These are phyloP conservation scores for Cyathus striatus DNA, from an alignment of 768 basidiomycete species.

Conservation along the genomic window DNA sequence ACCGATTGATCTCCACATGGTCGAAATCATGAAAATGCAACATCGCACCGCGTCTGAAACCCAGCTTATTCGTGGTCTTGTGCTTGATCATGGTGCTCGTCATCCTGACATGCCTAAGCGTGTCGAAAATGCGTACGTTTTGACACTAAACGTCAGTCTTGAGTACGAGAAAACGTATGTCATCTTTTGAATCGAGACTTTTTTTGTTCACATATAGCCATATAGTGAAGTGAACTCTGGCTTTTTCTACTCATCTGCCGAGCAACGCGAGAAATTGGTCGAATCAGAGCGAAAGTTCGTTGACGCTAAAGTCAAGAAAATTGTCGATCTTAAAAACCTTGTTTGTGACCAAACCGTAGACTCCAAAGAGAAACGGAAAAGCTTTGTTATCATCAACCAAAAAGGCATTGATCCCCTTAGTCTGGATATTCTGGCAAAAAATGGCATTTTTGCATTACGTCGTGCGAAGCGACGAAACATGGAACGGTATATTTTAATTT, in stretches of 20 bases:
- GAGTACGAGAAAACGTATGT: slow-evolving; percentile 99
- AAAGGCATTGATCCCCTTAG: slow-evolving; percentile 98
- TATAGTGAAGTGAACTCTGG: slow-evolving; percentile 97
- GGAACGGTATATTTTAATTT: slow-evolving; percentile 77
- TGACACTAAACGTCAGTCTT: slow-evolving; percentile 94
- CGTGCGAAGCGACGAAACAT: slow-evolving; percentile 98
- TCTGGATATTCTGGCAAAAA: slow-evolving; percentile 93
- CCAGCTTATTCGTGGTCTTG: slow-evolving; percentile 89
- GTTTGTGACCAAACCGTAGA: slow-evolving; percentile 94
- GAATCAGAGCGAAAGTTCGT: slow-evolving; percentile 94
- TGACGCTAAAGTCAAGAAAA: slow-evolving; percentile 92
- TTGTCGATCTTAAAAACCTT: slow-evolving; percentile 92
- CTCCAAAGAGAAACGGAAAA: slow-evolving; percentile 74
- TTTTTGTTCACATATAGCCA: slow-evolving; percentile 11
- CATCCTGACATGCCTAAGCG: slow-evolving; percentile 99
- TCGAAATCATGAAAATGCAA: slow-evolving; percentile 99
- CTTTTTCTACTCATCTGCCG: slow-evolving; percentile 98
- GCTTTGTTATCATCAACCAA: slow-evolving; percentile 95
- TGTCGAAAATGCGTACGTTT: slow-evolving; percentile 91
- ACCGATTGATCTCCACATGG: slow-evolving; percentile 98
- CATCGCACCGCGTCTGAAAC: slow-evolving; percentile 98
- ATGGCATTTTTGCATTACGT: slow-evolving; percentile 90
- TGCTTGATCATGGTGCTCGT: slow-evolving; percentile 94
- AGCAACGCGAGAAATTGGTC: slow-evolving; percentile 97
- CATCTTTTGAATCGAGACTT: slow-evolving; percentile 5